Evolutionary conservation across 2,329 filamentous ascomycete genomes (phyloP).

Genomic region (Paraconiothyrium sp.): DNA sequence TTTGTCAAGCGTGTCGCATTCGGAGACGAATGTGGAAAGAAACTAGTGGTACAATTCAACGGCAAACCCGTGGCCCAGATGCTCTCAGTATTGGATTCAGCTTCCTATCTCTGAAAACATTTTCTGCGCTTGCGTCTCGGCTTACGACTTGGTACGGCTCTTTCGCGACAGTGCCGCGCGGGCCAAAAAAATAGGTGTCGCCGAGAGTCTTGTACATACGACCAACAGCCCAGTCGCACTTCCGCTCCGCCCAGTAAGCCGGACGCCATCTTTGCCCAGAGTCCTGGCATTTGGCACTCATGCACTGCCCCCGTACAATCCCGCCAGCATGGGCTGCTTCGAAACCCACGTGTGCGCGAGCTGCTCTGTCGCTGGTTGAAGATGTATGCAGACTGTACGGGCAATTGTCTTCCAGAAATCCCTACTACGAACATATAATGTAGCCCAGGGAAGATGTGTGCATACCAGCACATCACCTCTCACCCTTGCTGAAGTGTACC

Average conservation of each 20-base stretch:
- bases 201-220: constrained; percentile 8
- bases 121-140: constrained; percentile 8
- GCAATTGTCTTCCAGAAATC: constrained; percentile 3
- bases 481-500: constrained; percentile 11
- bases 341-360: constrained; percentile 8
- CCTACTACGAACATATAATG: constrained; percentile 9
- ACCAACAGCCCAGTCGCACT: constrained; percentile 5
- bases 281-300: constrained; percentile 4
- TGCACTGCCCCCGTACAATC: constrained; percentile 1
- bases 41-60: not conserved
- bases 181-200: constrained; percentile 3
- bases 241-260: constrained; percentile 4
- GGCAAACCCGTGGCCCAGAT: not conserved
- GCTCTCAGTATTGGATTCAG: not conserved
- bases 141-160: constrained; percentile 7
- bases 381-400: not conserved
- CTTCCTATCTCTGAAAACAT: constrained; percentile 8
- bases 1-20: not conserved
- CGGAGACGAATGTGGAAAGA: constrained; percentile 1
- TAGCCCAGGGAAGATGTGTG: constrained; percentile 12
- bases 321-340: not conserved
- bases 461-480: constrained; percentile 9
- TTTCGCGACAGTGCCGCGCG: constrained; percentile 4
- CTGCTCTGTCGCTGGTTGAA: constrained; percentile 10
- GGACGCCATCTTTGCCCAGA: constrained; percentile 8